A percentile compares a stretch with the other conserved stretches of the same genome.
phyloP scores from a whole-genome alignment of 495 filamentous ascomycete species.

The Hypoxylon lienhwacheense region DNA sequence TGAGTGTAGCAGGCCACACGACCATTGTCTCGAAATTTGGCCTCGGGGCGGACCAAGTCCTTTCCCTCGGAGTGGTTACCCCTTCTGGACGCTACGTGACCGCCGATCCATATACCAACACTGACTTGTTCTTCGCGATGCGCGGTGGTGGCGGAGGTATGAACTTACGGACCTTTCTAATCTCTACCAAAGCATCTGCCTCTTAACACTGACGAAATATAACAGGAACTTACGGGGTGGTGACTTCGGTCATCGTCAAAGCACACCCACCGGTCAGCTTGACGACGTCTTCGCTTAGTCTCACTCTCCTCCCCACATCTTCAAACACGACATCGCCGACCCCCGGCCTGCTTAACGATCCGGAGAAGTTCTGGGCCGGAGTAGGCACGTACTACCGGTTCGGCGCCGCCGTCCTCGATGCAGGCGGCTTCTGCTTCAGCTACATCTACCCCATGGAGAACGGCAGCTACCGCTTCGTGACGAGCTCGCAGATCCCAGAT shows the following conservation, averaged over 20 bases:
- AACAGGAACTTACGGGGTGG: constrained; percentile 58
- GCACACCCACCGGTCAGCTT: constrained; percentile 43
- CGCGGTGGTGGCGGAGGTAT: constrained; percentile 54
- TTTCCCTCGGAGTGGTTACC: constrained; percentile 57
- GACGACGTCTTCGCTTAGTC: constrained; percentile 25
- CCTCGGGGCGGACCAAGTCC: constrained; percentile 57
- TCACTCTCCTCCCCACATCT: constrained; percentile 32
- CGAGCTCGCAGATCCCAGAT: constrained; percentile 34
- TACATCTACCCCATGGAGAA: constrained; percentile 38
- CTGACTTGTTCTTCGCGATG: constrained; percentile 63
- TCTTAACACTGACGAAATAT: background rate
- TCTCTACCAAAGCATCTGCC: background rate
- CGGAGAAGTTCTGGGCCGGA: constrained; percentile 54
- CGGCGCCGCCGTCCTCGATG: constrained; percentile 42
- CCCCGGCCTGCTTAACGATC: constrained; percentile 35
- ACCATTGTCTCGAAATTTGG: constrained; percentile 55
- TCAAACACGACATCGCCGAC: constrained; percentile 42
- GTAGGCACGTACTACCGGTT: constrained; percentile 48
- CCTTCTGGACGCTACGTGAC: constrained; percentile 55
- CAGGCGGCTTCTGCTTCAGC: constrained; percentile 51
- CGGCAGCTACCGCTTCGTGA: constrained; percentile 38
- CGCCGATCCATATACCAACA: constrained; percentile 50
- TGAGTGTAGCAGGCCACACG: constrained; percentile 55
- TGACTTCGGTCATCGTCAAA: constrained; percentile 53
- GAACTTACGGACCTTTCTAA: background rate